A percentile compares a stretch with the other conserved stretches of the same genome.
Evolutionary conservation across 768 basidiomycete genomes (phyloP).

Genomic region (Boletellus ananas): DNA sequence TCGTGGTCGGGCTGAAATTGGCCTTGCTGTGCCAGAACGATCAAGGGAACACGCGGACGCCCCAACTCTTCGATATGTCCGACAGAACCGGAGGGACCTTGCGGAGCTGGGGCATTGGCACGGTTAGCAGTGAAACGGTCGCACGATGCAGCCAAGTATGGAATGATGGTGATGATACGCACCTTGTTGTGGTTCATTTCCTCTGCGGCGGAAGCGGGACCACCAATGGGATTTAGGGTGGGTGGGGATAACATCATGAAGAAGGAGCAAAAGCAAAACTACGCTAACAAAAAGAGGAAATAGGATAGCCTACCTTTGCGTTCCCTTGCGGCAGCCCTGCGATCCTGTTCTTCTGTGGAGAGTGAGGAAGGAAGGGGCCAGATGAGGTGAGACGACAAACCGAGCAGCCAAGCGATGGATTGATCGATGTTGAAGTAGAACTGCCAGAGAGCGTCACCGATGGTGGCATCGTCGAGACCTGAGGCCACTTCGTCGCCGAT

Average conservation of each 20-base stretch:
- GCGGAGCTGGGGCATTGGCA: constrained; percentile 18
- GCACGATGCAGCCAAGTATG: constrained; percentile 11
- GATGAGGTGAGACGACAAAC: constrained; percentile 41
- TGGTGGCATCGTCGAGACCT: constrained; percentile 67
- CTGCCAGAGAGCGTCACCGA: constrained; percentile 84
- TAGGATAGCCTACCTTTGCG: constrained; percentile 75
- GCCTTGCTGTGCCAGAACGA: constrained; percentile 57
- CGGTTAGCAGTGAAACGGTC: constrained; percentile 17
- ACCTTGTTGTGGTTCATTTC: constrained; percentile 51
- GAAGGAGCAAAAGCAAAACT: constrained; percentile 34
- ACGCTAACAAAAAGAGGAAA: constrained; percentile 24
- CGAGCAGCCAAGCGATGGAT: constrained; percentile 68
- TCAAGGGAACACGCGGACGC: constrained; percentile 54
- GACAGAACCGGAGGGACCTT: constrained; percentile 14
- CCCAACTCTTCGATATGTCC: constrained; percentile 28
- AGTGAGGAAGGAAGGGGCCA: background rate
- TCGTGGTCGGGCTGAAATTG: constrained; percentile 32
- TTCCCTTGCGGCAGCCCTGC: constrained; percentile 59
- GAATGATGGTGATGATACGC: constrained; percentile 40
- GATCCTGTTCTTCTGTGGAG: constrained; percentile 62
- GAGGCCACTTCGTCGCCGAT: constrained; percentile 64
- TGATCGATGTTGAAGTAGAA: constrained; percentile 80
- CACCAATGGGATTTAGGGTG: constrained; percentile 34
- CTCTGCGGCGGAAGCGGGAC: constrained; percentile 34
- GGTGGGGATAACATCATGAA: constrained; percentile 27